These are phyloP conservation scores for Fusarium equiseti DNA, from an alignment of 2,329 filamentous ascomycete species.

Conservation along the genomic window DNA sequence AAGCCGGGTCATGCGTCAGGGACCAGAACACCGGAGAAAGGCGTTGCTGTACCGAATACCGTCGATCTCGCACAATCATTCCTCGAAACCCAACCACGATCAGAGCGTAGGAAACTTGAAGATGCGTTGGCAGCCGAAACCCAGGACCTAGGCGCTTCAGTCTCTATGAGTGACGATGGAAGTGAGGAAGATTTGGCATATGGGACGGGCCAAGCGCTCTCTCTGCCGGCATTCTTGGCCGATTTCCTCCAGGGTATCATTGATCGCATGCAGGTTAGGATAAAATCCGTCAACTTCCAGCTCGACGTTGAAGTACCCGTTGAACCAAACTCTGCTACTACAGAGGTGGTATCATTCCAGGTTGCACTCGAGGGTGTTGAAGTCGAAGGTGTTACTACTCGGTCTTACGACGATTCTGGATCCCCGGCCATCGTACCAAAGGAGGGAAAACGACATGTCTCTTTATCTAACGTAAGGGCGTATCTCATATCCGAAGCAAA, in stretches of 20 bases:
- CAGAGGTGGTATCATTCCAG: slow-evolving; percentile 72
- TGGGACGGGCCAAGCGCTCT: slow-evolving; percentile 78
- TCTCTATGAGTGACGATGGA: slow-evolving; percentile 70
- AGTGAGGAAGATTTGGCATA: slow-evolving; percentile 70
- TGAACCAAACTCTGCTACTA: slow-evolving; percentile 59
- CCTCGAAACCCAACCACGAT: slow-evolving; percentile 75
- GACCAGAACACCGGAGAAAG: slow-evolving; percentile 50
- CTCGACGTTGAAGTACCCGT: slow-evolving; percentile 71
- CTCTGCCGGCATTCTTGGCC: slow-evolving; percentile 76
- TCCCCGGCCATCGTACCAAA: slow-evolving; percentile 60
- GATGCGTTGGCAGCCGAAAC: slow-evolving; percentile 74
- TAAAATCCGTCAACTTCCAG: slow-evolving; percentile 74
- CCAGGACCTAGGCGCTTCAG: slow-evolving; percentile 71
- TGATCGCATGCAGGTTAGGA: slow-evolving; percentile 75
- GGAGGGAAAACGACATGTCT: slow-evolving; percentile 74
- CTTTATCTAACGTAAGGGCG: slow-evolving; percentile 72
- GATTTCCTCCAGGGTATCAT: slow-evolving; percentile 80
- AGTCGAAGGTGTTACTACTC: slow-evolving; percentile 73
- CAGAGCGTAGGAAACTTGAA: slow-evolving; percentile 76
- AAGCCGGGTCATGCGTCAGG: slow-evolving; percentile 53
- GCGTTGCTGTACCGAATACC: slow-evolving; percentile 70
- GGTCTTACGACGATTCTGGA: slow-evolving; percentile 48
- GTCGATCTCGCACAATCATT: slow-evolving; percentile 83
- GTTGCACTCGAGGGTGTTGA: slow-evolving; percentile 73
- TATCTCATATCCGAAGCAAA: slow-evolving; percentile 76